Conservation (phyloP, 1,139 yeast species). For the Wickerhamomyces sp. region DNA sequence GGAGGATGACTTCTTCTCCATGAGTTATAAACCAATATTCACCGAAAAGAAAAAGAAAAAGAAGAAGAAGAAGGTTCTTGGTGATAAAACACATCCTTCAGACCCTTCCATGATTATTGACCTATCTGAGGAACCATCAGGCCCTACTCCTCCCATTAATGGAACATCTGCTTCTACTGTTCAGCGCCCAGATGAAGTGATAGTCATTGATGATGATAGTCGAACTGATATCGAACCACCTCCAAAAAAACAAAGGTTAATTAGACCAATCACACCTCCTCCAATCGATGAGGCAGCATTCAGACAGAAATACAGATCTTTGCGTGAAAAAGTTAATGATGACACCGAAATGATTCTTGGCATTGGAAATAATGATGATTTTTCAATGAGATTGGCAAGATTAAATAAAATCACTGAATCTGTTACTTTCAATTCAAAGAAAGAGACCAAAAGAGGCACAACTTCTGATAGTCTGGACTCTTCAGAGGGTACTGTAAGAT, state of each 20-base stretch:
- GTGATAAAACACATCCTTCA: background rate
- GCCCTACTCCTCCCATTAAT: background rate
- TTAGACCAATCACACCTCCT: constrained; percentile 15
- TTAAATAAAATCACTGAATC: background rate
- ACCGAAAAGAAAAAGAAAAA: constrained; percentile 10
- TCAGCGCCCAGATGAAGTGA: constrained; percentile 4
- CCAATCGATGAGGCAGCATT: constrained; percentile 14
- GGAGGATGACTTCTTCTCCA: constrained; percentile 24
- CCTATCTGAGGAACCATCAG: background rate
- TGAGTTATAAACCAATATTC: constrained; percentile 8
- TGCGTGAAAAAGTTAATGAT: background rate
- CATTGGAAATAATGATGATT: constrained; percentile 2
- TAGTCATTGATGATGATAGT: background rate
- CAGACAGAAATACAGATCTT: constrained; percentile 1
- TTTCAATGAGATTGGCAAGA: constrained; percentile 1
- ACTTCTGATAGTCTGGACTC: constrained; percentile 1
- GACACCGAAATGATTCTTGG: background rate
- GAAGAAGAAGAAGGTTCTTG: constrained; percentile 11
- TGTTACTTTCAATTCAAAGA: background rate
- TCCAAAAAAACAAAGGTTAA: constrained; percentile 1
- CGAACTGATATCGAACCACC: background rate
- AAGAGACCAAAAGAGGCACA: background rate
- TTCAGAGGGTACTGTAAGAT: constrained; percentile 2
- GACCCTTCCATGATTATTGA: background rate
- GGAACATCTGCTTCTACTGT: background rate